Percentiles rank a stretch among this genome's conserved stretches.
These are phyloP conservation scores for Aspergillus sp. DNA, from an alignment of 2,329 filamentous ascomycete species.

Conservation along the genomic window DNA sequence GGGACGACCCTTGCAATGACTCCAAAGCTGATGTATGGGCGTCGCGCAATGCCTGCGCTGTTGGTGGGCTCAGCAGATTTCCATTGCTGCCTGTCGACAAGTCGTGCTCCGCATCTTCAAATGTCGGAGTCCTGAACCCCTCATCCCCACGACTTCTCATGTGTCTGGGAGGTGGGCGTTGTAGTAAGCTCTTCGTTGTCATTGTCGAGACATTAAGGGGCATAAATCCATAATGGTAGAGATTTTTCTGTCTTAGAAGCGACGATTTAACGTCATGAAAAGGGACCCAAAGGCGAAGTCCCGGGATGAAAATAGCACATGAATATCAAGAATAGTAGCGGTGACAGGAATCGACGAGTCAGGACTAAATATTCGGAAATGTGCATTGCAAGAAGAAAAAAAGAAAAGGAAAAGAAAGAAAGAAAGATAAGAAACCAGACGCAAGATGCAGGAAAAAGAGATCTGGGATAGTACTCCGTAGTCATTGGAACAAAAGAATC, in stretches of 20 bases:
- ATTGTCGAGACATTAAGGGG: neutral
- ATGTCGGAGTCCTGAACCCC: slow-evolving; percentile 40
- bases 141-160: slow-evolving; percentile 35
- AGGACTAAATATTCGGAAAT: neutral
- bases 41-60: slow-evolving; percentile 11
- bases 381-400: neutral
- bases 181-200: neutral
- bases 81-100: slow-evolving; percentile 9
- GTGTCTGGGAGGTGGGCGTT: slow-evolving; percentile 23
- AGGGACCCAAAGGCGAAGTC: neutral
- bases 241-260: neutral
- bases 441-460: neutral
- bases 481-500: no score
- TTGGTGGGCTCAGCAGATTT: slow-evolving; percentile 7
- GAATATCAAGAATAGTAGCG: neutral
- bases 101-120: slow-evolving; percentile 35
- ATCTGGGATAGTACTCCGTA: neutral
- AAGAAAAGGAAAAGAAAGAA: no score
- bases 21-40: slow-evolving; percentile 26
- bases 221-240: neutral
- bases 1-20: slow-evolving; percentile 15
- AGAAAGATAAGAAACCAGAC: neutral
- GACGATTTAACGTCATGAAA: neutral
- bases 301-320: neutral
- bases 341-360: neutral